These are phyloP conservation scores for Claviceps fusiformis DNA, from an alignment of 2,329 filamentous ascomycete genomes.

Conservation along the genomic window DNA sequence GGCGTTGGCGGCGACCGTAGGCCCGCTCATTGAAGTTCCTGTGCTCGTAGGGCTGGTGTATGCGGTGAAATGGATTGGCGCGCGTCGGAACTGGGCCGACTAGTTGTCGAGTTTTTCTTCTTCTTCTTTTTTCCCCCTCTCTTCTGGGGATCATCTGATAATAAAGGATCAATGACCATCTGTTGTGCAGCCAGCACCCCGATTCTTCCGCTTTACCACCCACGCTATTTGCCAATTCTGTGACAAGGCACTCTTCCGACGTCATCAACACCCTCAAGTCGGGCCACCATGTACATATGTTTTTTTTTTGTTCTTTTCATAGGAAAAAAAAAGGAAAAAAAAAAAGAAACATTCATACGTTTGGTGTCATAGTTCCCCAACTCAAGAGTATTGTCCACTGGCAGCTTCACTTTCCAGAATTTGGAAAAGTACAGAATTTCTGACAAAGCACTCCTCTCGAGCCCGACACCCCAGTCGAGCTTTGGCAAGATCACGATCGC, in stretches of 20 bases:
- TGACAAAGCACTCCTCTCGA: conserved; percentile 18
- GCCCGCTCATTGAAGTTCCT: conserved; percentile 76
- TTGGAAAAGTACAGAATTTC: conserved; percentile 21
- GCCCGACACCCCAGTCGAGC: conserved; percentile 17
- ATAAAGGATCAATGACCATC: not conserved
- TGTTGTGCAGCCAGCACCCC: not conserved
- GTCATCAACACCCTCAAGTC: not conserved
- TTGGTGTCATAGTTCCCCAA: not conserved
- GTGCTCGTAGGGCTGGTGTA: conserved; percentile 69
- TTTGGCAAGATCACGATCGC: conserved; percentile 14
- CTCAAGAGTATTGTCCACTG: conserved; percentile 3
- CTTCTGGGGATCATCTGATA: not conserved
- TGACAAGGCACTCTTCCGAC: not conserved
- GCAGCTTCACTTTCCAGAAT: conserved; percentile 15
- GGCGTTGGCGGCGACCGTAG: conserved; percentile 70
- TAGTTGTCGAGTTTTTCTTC: not conserved
- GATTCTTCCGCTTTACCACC: not conserved
- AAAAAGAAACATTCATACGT: not conserved
- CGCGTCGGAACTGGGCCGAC: conserved; percentile 3
- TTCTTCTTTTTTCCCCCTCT: too few relatives aligned
- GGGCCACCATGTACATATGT: not conserved
- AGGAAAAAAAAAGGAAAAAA: not conserved
- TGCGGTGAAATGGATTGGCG: conserved; percentile 21
- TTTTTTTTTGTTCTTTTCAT: not conserved
- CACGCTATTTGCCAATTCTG: not conserved